phyloP scores from a whole-genome alignment of 2,329 filamentous ascomycete genomes.

The Colletotrichum sp. region DNA sequence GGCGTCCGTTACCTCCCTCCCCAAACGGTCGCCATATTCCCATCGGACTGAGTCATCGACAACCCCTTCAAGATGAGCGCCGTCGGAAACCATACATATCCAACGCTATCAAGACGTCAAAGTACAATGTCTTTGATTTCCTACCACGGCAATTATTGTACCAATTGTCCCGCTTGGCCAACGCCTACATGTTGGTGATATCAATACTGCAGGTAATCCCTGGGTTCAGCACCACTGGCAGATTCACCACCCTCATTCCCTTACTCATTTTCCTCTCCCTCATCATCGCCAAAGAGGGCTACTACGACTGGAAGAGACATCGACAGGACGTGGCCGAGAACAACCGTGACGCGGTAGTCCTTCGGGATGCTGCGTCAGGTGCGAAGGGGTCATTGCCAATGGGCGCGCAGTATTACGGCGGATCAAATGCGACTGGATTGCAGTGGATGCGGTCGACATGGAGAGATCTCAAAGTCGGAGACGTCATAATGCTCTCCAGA shows the following conservation, averaged over 20 bases:
- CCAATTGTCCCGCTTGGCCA: conserved; percentile 84
- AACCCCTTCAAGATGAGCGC: conserved; percentile 53
- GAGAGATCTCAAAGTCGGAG: conserved; percentile 53
- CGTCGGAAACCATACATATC: conserved; percentile 51
- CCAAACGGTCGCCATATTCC: conserved; percentile 68
- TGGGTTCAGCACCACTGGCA: conserved; percentile 77
- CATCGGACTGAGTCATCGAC: conserved; percentile 39
- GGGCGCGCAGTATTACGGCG: conserved; percentile 20
- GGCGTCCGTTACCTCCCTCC: conserved; percentile 61
- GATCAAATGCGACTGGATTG: conserved; percentile 48
- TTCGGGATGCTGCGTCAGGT: conserved; percentile 21
- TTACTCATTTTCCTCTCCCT: conserved; percentile 78
- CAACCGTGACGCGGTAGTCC: not conserved
- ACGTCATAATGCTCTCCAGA: conserved; percentile 58
- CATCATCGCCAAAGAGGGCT: conserved; percentile 86
- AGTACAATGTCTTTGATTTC: conserved; percentile 85
- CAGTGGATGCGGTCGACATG: conserved; percentile 58
- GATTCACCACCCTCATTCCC: conserved; percentile 75
- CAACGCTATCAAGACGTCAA: conserved; percentile 77
- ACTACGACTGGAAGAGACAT: conserved; percentile 82
- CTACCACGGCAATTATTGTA: conserved; percentile 85
- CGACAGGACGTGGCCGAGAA: conserved; percentile 85
- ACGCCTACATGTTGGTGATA: conserved; percentile 86
- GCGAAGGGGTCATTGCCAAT: conserved; percentile 33
- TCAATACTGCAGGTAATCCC: conserved; percentile 83